Base-by-base conservation (phyloP, 164 flowering plant genomes). In the Saururus chinensis region DNA sequence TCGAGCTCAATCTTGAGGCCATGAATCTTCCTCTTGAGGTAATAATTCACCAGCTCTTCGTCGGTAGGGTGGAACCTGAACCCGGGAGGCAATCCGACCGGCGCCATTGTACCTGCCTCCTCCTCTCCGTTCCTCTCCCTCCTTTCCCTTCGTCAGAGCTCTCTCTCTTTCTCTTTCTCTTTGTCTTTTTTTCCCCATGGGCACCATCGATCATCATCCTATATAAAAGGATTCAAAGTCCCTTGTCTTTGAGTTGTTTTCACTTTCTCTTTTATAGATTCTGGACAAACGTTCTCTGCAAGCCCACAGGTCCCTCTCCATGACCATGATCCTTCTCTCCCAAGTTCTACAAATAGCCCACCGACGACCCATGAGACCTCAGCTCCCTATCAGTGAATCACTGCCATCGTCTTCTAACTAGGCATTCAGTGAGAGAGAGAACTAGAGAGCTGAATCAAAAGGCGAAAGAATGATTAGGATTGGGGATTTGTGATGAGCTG, bases 31-130 rank as follows among this genome's bases (percentile, higher is more conserved):
- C 89, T 77, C 78, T 87, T 89, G 53, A 89, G 91, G 75, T 89
- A 89, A 42, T 89, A 89, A 56, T 85, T 85, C 8, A 89, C 96
- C 7, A 89, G 96, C 69, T 89, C 96, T 73, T 89, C 93, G 62
- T 89, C 96, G 13, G 96, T 89, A 1, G 96, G 96, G 70, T 89
- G 96, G 67, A 89, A 89, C 71, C 96, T 67, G 57, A 89, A 89
- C 66, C 95, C 96, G 19, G 95, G 96, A 62, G 96, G 96, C 51
- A 87, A 70, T 69, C 88, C 92, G 16, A 84, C 89, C 19, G 89
- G 92, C 9, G 96, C 81, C 93, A 89, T 89, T 35, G 55, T 56
- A 13, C 9, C 30, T 55, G 51, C 66, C 26, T 37, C 56, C 0
- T 19, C 17, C 41, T 51, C 49, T 40, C 17, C 42, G 23, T 22